Base-by-base conservation (phyloP, 139 green algal genomes). In the Nannochloris sp. region DNA sequence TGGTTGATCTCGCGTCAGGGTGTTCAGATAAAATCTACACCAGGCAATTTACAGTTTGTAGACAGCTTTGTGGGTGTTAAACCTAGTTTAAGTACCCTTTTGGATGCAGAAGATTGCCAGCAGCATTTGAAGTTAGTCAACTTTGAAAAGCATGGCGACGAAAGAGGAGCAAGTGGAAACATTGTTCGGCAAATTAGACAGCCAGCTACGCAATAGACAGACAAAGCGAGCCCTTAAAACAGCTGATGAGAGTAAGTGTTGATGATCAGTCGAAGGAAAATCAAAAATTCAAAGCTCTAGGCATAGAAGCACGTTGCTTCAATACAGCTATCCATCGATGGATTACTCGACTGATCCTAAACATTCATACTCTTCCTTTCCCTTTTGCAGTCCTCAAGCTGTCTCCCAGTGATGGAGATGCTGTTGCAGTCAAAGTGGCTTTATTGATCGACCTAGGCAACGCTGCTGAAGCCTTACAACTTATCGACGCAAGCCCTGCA, bases 311-410 rank as follows among this genome's bases (percentile, higher is more conserved):
- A 19, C 6, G 32, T 54, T 45, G 4, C 60, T 31, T 6, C 3
- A 38, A 6, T 2, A 34, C 10, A 29, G 27, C n/a, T 15, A 4
- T 4, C 4, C 31, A 35, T 6, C 7, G 2, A 31, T 13, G 19
- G 27, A 24, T 37, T 32, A 24, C 15, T 25, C 6, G 0, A 12
- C 4, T n/a, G n/a, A n/a, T n/a, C n/a, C n/a, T n/a, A n/a, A 4
- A 15, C 30, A 3, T 35, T 37, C 33, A 15, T 29, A 48, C 6
- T 3, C 19, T n/a, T 6, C 29, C 12, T 15, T 3, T n/a, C 9
- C 53, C 4, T 36, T 33, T 32, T 75, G 69, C 85, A 95, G 88
- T 95, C 44, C 59, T 95, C 10, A 79, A 74, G 15, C 14, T 84
- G 1, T 53, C 46, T 1, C 84, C 87, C 0, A 64, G 68, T 4